phyloP scores from a whole-genome alignment of 73 alveolate genomes.

The Paramecium sexaurelia region DNA sequence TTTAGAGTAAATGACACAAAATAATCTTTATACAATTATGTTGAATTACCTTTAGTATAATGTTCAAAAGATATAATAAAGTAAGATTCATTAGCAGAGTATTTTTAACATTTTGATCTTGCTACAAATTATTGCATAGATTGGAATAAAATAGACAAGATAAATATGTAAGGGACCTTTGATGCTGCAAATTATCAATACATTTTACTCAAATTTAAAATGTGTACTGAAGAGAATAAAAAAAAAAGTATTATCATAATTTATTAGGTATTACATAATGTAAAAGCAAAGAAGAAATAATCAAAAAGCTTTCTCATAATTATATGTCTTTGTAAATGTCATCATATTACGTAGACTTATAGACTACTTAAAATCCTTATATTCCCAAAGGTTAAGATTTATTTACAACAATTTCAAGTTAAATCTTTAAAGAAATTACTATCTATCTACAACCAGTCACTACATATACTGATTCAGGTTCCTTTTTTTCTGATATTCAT shows the following conservation, averaged over 20 bases:
- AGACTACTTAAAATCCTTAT: background rate
- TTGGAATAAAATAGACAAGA: conserved; percentile 10
- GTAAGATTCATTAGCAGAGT: conserved; percentile 6
- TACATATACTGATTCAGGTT: background rate
- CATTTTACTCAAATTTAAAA: background rate
- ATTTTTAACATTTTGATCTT: conserved; percentile 28
- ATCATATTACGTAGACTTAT: background rate
- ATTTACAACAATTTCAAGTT: background rate
- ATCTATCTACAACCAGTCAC: conserved; percentile 29
- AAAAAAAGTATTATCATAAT: background rate
- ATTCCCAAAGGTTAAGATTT: background rate
- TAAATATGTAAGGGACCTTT: background rate
- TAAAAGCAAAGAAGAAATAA: background rate
- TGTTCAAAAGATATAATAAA: background rate
- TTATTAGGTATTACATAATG: background rate
- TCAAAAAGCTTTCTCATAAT: background rate
- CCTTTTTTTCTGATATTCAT: background rate
- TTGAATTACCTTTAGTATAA: background rate
- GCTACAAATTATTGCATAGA: conserved; percentile 38
- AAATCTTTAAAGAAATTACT: conserved; percentile 25
- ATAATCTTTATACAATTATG: background rate
- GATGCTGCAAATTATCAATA: background rate
- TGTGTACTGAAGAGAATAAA: conserved; percentile 35
- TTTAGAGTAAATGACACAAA: background rate
- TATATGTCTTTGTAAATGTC: background rate